Conservation (phyloP, 2,329 filamentous ascomycete genomes). For the Ilyonectria mors-panacis region DNA sequence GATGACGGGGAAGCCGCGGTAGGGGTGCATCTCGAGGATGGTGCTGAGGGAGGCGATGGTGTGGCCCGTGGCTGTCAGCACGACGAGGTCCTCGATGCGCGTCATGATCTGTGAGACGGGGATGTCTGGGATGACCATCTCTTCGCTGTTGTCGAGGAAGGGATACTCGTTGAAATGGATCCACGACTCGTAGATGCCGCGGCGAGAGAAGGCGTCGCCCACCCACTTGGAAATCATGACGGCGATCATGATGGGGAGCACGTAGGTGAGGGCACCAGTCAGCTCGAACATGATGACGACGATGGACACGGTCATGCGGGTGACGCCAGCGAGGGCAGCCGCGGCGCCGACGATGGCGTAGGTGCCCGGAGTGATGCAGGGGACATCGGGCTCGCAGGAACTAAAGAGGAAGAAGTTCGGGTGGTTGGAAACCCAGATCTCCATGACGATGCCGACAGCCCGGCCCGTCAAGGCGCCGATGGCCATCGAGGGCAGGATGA, state of each 20-base stretch:
- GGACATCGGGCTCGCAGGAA: slow-evolving; percentile 86
- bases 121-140: slow-evolving; percentile 86
- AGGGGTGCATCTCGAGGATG: slow-evolving; percentile 81
- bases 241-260: slow-evolving; percentile 98
- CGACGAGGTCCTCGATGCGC: slow-evolving; percentile 87
- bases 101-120: slow-evolving; percentile 94
- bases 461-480: slow-evolving; percentile 93
- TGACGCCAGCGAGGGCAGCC: slow-evolving; percentile 93
- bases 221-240: slow-evolving; percentile 99
- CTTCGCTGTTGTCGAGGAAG: slow-evolving; percentile 91
- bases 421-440: slow-evolving; percentile 87
- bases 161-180: slow-evolving; percentile 97
- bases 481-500: slow-evolving; percentile 95
- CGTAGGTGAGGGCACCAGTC: slow-evolving; percentile 94
- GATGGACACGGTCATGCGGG: slow-evolving; percentile 96
- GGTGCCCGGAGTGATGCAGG: slow-evolving; percentile 93
- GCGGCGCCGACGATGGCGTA: slow-evolving; percentile 98
- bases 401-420: slow-evolving; percentile 83
- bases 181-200: slow-evolving; percentile 98
- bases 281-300: slow-evolving; percentile 99
- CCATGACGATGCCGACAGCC: slow-evolving; percentile 89
- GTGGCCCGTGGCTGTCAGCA: slow-evolving; percentile 89
- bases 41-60: slow-evolving; percentile 82
- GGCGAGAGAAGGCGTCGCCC: slow-evolving; percentile 92
- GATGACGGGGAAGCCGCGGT: slow-evolving; percentile 94